phyloP scores from a whole-genome alignment of 345 rosid species.

The Raphanus raphanistrum region DNA sequence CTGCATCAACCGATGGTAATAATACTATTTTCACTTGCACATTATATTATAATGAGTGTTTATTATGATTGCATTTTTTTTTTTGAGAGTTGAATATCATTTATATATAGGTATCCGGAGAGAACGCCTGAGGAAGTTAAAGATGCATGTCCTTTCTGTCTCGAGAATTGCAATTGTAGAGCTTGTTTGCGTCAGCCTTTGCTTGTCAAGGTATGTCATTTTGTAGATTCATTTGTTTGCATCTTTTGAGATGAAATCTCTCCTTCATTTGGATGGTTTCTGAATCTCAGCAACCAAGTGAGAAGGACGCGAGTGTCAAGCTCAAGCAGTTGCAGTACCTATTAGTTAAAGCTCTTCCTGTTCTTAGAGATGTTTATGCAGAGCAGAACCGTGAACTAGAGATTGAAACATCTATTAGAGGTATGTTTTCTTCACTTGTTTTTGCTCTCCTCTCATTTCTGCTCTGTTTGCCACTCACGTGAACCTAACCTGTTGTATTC shows the following conservation, averaged over 20 bases:
- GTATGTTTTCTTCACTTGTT: constrained; percentile 18
- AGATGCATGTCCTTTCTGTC: constrained; percentile 35
- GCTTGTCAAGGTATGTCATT: constrained; percentile 30
- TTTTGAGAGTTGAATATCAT: too few species aligned
- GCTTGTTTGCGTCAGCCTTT: constrained; percentile 37
- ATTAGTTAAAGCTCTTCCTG: constrained; percentile 38
- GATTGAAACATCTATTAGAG: constrained; percentile 32
- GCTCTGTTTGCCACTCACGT: background rate
- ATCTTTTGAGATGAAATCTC: constrained; percentile 3
- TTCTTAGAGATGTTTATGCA: constrained; percentile 26
- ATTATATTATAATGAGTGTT: too few species aligned
- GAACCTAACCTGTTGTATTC: background rate
- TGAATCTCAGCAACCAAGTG: constrained; percentile 6
- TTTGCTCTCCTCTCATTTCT: background rate
- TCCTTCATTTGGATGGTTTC: background rate
- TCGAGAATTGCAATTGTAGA: constrained; percentile 30
- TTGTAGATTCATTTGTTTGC: background rate
- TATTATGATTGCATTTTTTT: too few species aligned
- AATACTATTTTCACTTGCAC: background rate
- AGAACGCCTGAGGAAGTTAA: constrained; percentile 19
- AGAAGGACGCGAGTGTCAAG: constrained; percentile 26
- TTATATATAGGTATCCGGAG: constrained; percentile 28
- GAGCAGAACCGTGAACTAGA: constrained; percentile 43
- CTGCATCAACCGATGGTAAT: constrained; percentile 34
- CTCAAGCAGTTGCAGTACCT: constrained; percentile 40